Conservation (phyloP, 179 eudicot genomes). For the Sideroxylon spinosum region DNA sequence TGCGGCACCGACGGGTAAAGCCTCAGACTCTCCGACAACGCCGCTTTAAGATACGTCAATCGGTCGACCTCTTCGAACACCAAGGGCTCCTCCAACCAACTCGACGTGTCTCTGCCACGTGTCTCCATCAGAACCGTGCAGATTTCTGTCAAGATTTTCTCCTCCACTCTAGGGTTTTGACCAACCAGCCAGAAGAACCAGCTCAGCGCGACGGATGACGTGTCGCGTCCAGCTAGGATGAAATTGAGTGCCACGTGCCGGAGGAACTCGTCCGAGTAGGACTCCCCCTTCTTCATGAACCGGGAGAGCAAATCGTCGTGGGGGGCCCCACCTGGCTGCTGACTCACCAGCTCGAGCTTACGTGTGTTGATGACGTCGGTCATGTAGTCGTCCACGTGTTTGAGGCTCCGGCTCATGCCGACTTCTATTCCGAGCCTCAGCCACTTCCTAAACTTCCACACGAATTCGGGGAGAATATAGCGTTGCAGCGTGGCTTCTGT, state of each 20-base stretch:
- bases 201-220: conserved; percentile 41
- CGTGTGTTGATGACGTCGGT: conserved; percentile 46
- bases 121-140: conserved; percentile 46
- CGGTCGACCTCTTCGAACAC: conserved; percentile 58
- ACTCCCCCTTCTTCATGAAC: conserved; percentile 63
- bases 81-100: conserved; percentile 49
- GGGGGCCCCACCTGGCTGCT: conserved; percentile 27
- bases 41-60: conserved; percentile 51
- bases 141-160: conserved; percentile 43
- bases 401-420: conserved; percentile 33
- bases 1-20: conserved; percentile 21
- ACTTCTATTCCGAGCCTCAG: conserved; percentile 54
- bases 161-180: conserved; percentile 44
- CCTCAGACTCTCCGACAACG: conserved; percentile 55
- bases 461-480: conserved; percentile 52
- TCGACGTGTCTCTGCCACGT: conserved; percentile 43
- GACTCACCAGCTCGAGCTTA: conserved; percentile 40
- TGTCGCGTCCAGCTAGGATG: conserved; percentile 20
- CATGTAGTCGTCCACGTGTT: conserved; percentile 52
- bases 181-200: conserved; percentile 64
- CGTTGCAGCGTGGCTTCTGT: conserved; percentile 60
- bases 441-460: conserved; percentile 58
- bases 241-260: conserved; percentile 56
- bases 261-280: conserved; percentile 49
- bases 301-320: conserved; percentile 44